Evolutionary conservation across 306 rosid species (phyloP).

Genomic region (Vicia villosa): DNA sequence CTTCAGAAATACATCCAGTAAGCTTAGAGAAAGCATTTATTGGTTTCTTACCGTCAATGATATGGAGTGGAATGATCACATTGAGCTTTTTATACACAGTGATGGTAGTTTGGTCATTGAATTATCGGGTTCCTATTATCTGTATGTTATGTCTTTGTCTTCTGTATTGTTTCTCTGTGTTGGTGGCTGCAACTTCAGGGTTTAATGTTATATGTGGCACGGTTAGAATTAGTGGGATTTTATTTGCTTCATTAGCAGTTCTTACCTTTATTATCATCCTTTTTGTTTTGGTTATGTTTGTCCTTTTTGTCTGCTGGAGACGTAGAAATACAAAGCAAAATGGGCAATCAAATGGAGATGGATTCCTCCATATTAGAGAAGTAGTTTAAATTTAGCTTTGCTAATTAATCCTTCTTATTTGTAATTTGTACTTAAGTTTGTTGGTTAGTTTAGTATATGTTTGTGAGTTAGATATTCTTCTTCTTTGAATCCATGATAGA

Average conservation of each 20-base stretch:
- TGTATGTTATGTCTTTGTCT: slow-evolving; percentile 34
- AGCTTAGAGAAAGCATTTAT: slow-evolving; percentile 24
- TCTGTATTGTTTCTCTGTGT: slow-evolving; percentile 26
- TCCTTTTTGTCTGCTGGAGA: slow-evolving; percentile 30
- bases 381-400: too few species aligned
- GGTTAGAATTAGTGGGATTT: slow-evolving; percentile 33
- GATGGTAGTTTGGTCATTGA: slow-evolving; percentile 40
- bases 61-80: slow-evolving; percentile 41
- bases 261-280: slow-evolving; percentile 31
- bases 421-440: too few species aligned
- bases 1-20: neutral
- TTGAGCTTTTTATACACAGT: slow-evolving; percentile 27
- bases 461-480: too few species aligned
- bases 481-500: too few species aligned
- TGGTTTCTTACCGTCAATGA: slow-evolving; percentile 32
- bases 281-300: slow-evolving; percentile 21
- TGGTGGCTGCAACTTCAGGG: slow-evolving; percentile 31
- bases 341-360: neutral
- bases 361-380: too few species aligned
- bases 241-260: slow-evolving; percentile 40
- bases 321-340: neutral
- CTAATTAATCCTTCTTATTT: too few species aligned
- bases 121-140: slow-evolving; percentile 28
- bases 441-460: too few species aligned
- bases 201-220: slow-evolving; percentile 26